Conservation (phyloP, 2,329 filamentous ascomycete species). For the Colletotrichum sp. region DNA sequence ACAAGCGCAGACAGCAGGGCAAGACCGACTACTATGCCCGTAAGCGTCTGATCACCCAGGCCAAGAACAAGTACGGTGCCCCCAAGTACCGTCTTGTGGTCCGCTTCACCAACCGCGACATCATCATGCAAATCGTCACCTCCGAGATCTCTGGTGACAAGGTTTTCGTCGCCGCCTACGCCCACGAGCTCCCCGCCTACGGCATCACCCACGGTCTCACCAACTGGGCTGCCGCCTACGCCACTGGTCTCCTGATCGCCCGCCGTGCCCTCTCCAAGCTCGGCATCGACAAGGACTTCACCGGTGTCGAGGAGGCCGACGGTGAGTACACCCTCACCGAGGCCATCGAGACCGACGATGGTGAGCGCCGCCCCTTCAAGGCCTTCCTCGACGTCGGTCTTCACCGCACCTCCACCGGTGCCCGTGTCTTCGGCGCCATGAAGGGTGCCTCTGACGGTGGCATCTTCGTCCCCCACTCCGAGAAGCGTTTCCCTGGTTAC, state of each 20-base stretch:
- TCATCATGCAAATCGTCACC: slow-evolving; percentile 95
- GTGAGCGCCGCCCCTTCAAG: slow-evolving; percentile 98
- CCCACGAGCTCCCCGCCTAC: slow-evolving; percentile 97
- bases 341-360: slow-evolving; percentile 88
- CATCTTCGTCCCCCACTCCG: slow-evolving; percentile 95
- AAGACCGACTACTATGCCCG: slow-evolving; percentile 99
- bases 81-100: slow-evolving; percentile 99
- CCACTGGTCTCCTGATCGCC: slow-evolving; percentile 94
- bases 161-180: slow-evolving; percentile 90
- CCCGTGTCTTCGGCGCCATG: slow-evolving; percentile 98
- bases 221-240: slow-evolving; percentile 99
- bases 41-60: slow-evolving; percentile 99
- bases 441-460: slow-evolving; percentile 99
- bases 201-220: slow-evolving; percentile 98
- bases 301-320: slow-evolving; percentile 94
- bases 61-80: slow-evolving; percentile 99
- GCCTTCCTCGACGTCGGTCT: slow-evolving; percentile 98
- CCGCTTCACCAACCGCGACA: slow-evolving; percentile 99
- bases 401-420: slow-evolving; percentile 95
- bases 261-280: slow-evolving; percentile 98
- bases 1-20: slow-evolving; percentile 92
- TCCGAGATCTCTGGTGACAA: slow-evolving; percentile 98
- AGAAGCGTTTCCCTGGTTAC: slow-evolving; percentile 99
- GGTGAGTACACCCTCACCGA: slow-evolving; percentile 97
- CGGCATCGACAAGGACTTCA: slow-evolving; percentile 89